A percentile compares a stretch with the other conserved stretches of the same genome.
Conservation (phyloP, 2,329 filamentous ascomycete species). For the Cladophialophora bantiana region DNA sequence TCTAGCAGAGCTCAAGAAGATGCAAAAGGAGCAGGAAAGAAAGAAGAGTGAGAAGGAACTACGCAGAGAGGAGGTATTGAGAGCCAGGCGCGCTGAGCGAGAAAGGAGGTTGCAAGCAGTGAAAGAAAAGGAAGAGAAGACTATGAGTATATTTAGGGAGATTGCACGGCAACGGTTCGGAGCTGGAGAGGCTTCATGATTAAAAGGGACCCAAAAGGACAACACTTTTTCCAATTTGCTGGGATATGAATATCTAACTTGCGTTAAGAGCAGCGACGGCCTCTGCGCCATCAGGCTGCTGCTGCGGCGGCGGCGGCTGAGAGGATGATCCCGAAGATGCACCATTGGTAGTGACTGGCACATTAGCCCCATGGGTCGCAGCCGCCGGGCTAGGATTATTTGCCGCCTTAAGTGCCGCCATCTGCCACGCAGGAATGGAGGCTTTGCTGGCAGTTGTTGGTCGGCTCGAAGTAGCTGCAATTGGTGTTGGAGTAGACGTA, state of each 20-base stretch:
- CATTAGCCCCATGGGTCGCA: slow-evolving; percentile 14
- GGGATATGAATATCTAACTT: slow-evolving; percentile 23
- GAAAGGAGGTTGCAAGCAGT: slow-evolving; percentile 76
- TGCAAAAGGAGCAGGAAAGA: slow-evolving; percentile 69
- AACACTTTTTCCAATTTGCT: slow-evolving; percentile 1
- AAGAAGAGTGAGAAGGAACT: slow-evolving; percentile 87
- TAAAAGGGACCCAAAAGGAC: neutral
- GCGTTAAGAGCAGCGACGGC: slow-evolving; percentile 39
- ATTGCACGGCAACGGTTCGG: slow-evolving; percentile 83
- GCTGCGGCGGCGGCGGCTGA: slow-evolving; percentile 12
- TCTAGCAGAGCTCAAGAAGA: slow-evolving; percentile 69
- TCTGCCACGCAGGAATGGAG: slow-evolving; percentile 80
- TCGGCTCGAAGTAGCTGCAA: slow-evolving; percentile 4
- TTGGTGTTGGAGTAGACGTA: slow-evolving; percentile 17
- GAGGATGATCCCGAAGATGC: slow-evolving; percentile 9
- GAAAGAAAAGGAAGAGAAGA: slow-evolving; percentile 79
- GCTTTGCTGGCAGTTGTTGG: slow-evolving; percentile 57
- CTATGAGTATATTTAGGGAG: slow-evolving; percentile 79
- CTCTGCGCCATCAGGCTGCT: slow-evolving; percentile 38
- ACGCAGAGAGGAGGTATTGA: slow-evolving; percentile 77
- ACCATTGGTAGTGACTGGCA: slow-evolving; percentile 25
- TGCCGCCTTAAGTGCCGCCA: slow-evolving; percentile 63
- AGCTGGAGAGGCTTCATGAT: slow-evolving; percentile 16
- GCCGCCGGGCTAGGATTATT: slow-evolving; percentile 17
- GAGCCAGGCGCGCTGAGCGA: slow-evolving; percentile 78